Evolutionary conservation across 2,329 filamentous ascomycete species (phyloP).

Genomic region (Fusarium austroafricanum): DNA sequence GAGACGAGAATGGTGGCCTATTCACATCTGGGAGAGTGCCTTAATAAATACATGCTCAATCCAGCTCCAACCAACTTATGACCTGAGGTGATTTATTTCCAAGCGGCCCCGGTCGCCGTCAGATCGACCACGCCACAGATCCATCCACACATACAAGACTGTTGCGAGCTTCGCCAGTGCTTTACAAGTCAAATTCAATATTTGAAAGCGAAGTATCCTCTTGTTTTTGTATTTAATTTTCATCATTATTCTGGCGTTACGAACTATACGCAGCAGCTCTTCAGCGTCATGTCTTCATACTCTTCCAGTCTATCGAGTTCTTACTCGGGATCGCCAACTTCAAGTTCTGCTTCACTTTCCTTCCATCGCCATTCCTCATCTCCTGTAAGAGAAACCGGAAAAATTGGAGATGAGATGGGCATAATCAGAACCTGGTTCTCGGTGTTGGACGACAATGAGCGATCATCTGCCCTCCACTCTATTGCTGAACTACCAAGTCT

Average conservation of each 20-base stretch:
- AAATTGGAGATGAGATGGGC: slow-evolving; percentile 36
- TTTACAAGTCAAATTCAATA: slow-evolving; percentile 3
- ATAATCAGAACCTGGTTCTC: slow-evolving; percentile 46
- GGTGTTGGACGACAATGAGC: slow-evolving; percentile 40
- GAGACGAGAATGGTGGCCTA: slow-evolving; percentile 36
- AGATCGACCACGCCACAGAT: slow-evolving; percentile 44
- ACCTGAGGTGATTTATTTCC: slow-evolving; percentile 43
- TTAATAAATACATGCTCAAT: slow-evolving; percentile 46
- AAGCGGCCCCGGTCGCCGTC: slow-evolving; percentile 35
- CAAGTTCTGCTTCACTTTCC: slow-evolving; percentile 40
- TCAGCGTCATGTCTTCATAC: slow-evolving; percentile 40
- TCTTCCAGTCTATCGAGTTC: slow-evolving; percentile 33
- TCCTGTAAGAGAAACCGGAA: slow-evolving; percentile 22
- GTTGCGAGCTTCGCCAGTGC: slow-evolving; percentile 11
- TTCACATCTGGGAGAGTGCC: slow-evolving; percentile 21
- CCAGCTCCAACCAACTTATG: slow-evolving; percentile 43
- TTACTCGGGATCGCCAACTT: slow-evolving; percentile 36
- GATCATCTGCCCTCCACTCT: slow-evolving; percentile 37
- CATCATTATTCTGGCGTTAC: neutral
- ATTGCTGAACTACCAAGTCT: slow-evolving; percentile 43
- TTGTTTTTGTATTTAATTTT: neutral
- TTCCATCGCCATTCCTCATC: slow-evolving; percentile 3
- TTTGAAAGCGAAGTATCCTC: slow-evolving; percentile 4
- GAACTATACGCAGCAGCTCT: neutral
- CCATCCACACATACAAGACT: slow-evolving; percentile 31